Base-by-base conservation (phyloP, 2,329 filamentous ascomycete species). In the Septoria petroselini region DNA sequence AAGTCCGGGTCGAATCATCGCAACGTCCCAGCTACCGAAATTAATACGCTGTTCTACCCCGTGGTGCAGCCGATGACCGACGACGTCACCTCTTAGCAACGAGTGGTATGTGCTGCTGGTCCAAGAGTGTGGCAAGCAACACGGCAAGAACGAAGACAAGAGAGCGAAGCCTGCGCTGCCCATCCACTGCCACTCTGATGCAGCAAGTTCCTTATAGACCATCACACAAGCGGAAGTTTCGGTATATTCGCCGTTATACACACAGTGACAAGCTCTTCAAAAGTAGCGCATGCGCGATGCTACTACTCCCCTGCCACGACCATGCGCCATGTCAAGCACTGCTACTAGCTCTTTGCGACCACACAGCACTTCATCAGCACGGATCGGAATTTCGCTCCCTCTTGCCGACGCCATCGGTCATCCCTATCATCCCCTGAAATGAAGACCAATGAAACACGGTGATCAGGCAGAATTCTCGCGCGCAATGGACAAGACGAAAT, bases 1-100 rank as follows among this genome's bases (percentile, higher is more conserved):
- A 21, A 31, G 25, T n/a, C 19, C 31, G 17, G 25, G 34, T 35
- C 25, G n/a, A 27, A 27, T 25, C 15, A 14, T 4, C 9, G 25
- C 30, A 19, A 17, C 27, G 23, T 21, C 19, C 38, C 17, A 34
- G 39, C 19, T 33, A 41, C 45, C 45, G 45, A 48, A 48, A 48
- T 48, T 48, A 48, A 23, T 8, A 48, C 25, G 25, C 25, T 19
- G 29, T 34, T 41, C 19, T 41, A 35, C 19, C 37, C 45, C 45
- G 45, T 35, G 29, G 43, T 47, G 34, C 17, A 40, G 21, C 43
- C 43, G 43, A 47, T 19, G 21, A 47, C 43, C 33, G 34, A 39
- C 43, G 43, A 47, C 34, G 43, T 47, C 43, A 47, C 43, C 25
- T 47, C 35, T 37, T 15, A 34, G 19, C 29, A 15, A 17, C 31